phyloP scores from a whole-genome alignment of 2,329 filamentous ascomycete genomes.

The Capronia coronata region DNA sequence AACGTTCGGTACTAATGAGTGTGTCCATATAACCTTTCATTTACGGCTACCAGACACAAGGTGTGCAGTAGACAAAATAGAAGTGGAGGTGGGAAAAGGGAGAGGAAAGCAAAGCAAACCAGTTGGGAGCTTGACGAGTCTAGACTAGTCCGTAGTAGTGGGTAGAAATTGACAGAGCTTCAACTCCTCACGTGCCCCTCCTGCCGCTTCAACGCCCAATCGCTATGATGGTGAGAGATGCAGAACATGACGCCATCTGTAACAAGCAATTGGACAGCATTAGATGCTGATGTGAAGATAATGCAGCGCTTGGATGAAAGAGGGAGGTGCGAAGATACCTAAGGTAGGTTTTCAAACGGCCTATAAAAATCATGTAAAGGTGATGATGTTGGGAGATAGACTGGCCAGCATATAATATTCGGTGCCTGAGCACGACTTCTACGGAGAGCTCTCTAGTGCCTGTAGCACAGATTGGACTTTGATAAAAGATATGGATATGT shows the following conservation, averaged over 20 bases:
- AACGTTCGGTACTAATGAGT: not conserved
- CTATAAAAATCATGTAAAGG: too few species aligned
- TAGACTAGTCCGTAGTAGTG: not conserved
- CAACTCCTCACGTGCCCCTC: not conserved
- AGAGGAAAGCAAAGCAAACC: not conserved
- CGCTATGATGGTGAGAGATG: not conserved
- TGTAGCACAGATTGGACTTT: too few species aligned
- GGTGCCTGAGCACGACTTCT: not conserved
- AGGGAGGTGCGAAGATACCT: not conserved
- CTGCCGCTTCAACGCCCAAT: not conserved
- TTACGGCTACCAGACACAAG: too few species aligned
- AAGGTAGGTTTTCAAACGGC: too few species aligned
- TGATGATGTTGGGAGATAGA: too few species aligned
- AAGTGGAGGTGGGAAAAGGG: not conserved
- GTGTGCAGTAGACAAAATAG: not conserved
- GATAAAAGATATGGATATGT: too few species aligned
- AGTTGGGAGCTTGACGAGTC: not conserved
- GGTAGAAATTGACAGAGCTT: not conserved
- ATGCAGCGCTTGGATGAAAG: not conserved
- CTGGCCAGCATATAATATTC: too few species aligned
- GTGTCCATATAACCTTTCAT: not conserved
- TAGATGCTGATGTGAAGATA: not conserved
- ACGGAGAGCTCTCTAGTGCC: too few species aligned
- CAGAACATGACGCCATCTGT: slow-evolving; percentile 3
- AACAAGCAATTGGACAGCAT: not conserved